Evolutionary conservation across 208 protist species (phyloP), one percentile per base, ranked within the genome.

Genomic region (Trypanosoma cruzi): DNA sequence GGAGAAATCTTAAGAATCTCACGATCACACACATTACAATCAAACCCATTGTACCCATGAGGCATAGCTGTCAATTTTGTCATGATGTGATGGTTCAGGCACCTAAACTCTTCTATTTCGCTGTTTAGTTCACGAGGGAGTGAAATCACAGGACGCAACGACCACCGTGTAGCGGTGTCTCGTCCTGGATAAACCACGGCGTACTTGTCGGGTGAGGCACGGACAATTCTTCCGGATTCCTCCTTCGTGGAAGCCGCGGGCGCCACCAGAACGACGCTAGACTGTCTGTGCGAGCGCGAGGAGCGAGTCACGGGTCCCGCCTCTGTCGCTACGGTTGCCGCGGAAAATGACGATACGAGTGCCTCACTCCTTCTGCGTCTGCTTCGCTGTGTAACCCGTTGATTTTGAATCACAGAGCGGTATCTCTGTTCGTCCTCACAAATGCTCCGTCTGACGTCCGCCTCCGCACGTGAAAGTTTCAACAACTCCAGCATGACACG

Each of bases 61-160:
- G 90, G 90, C 84, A 96, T 96, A 28, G 77, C 77, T 4, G 84
- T 94, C 20, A 94, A 61, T 71, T 93, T 92, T 32, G 84, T 93
- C 90, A 96, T 94, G 7, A 88, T 68, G 66, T 96, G 90, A 44
- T 76, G 68, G 74, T 96, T 96, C 82, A 94, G 84, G 74, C 90
- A 96, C 22, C 70, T 80, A 64, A 80, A 68, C 24, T 69, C 29
- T 48, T 78, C 73, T 68, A 78, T 74, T 52, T 53, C 58, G 37
- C 65, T 82, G 55, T 70, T 93, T 48, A 96, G 69, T 49, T 93
- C 86, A 13, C 86, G 82, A 31, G 87, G 85, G 49, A 96, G 79
- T 20, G 90, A 94, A 32, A 94, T 83, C 0, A 88, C 90, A 1
- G 80, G 60, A 14, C 85, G 80, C 46, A 94, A 75, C 26, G 72